Conservation (phyloP, 2,329 filamentous ascomycete species). For the Plenodomus tracheiphilus region DNA sequence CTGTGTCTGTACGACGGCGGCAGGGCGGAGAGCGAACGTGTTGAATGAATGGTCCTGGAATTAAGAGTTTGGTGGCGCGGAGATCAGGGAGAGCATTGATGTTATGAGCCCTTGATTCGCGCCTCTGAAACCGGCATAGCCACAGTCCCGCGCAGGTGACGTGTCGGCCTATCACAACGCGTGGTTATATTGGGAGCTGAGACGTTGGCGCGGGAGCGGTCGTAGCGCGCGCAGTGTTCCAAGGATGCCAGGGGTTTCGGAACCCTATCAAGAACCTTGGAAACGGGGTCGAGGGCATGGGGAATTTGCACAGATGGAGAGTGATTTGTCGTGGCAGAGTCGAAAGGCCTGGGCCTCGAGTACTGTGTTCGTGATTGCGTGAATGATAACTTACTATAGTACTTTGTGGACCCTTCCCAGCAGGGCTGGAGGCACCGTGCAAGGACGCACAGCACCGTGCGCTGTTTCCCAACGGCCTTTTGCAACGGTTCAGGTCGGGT, state of each 20-base stretch:
- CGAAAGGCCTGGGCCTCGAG: not conserved
- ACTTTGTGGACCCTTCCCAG: too few species aligned
- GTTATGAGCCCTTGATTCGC: conserved; percentile 17
- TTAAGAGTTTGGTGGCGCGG: conserved; percentile 4
- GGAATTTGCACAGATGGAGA: too few species aligned
- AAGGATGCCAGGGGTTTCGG: conserved; percentile 10
- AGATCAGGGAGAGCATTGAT: conserved; percentile 17
- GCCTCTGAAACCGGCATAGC: conserved; percentile 33
- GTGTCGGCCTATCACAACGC: conserved; percentile 23
- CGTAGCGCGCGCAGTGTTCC: not conserved
- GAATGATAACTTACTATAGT: too few species aligned
- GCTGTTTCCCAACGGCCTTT: too few species aligned
- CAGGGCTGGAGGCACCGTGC: too few species aligned
- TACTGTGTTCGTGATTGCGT: too few species aligned
- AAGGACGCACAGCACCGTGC: too few species aligned
- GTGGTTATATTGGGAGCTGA: conserved; percentile 18
- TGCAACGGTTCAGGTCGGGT: too few species aligned
- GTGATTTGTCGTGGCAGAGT: not conserved
- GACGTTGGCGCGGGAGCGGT: conserved; percentile 32
- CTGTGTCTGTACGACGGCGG: not conserved
- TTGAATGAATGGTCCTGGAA: not conserved
- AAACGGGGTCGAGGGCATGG: not conserved
- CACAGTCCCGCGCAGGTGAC: conserved; percentile 16
- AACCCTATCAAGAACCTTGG: conserved; percentile 19
- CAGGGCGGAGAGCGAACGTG: not conserved